phyloP scores from a whole-genome alignment of 306 rosid genomes.

The Begonia loranthoides region DNA sequence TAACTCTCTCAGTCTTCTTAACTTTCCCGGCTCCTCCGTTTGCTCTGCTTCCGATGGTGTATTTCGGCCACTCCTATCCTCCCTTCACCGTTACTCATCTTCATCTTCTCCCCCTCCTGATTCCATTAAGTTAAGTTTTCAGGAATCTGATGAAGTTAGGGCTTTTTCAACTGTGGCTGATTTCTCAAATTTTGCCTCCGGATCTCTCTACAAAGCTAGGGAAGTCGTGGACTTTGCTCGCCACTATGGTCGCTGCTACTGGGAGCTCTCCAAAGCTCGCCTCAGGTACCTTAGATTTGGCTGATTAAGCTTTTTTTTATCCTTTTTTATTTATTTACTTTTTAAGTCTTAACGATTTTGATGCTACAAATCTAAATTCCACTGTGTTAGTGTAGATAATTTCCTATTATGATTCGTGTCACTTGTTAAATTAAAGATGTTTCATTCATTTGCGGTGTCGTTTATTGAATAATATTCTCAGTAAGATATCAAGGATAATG shows the following conservation, averaged over 20 bases:
- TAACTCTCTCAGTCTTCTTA: not conserved
- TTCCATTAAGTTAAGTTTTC: constrained; percentile 12
- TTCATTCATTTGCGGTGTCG: no score
- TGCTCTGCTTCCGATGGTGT: not conserved
- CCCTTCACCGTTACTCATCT: constrained; percentile 3
- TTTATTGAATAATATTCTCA: no score
- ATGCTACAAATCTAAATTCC: no score
- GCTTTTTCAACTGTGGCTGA: constrained; percentile 9
- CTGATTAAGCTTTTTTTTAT: not conserved
- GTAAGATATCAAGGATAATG: no score
- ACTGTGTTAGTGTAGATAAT: no score
- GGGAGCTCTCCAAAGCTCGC: constrained; percentile 87
- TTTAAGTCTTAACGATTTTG: not conserved
- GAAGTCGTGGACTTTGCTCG: constrained; percentile 27
- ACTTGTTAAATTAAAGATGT: no score
- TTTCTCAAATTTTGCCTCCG: constrained; percentile 19
- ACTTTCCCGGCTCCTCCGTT: not conserved
- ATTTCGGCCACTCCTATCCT: not conserved
- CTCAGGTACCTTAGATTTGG: constrained; percentile 33
- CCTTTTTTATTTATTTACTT: not conserved
- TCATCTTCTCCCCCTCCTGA: constrained; percentile 8
- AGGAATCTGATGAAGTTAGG: constrained; percentile 16
- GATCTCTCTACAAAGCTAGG: constrained; percentile 19
- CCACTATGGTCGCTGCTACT: constrained; percentile 67
- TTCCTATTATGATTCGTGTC: no score